Conservation (phyloP, 148 eudicot genomes). For the Rheum nobile region DNA sequence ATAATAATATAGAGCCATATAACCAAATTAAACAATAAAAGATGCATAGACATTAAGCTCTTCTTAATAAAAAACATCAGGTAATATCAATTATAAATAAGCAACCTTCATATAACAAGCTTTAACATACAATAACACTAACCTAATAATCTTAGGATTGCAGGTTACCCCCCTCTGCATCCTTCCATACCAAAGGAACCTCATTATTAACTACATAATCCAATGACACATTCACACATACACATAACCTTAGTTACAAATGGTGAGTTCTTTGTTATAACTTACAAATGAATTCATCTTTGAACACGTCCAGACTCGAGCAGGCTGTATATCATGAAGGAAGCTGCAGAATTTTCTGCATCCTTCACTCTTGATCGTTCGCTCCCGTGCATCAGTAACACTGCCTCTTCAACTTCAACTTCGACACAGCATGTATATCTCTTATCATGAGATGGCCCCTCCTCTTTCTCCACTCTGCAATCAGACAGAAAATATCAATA, state of each 20-base stretch:
- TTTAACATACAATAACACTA: not conserved
- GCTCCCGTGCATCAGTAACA: slow-evolving; percentile 27
- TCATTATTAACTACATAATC: not conserved
- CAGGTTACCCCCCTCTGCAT: not conserved
- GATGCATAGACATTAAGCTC: too few relatives aligned
- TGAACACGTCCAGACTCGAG: slow-evolving; percentile 17
- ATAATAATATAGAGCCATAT: too few relatives aligned
- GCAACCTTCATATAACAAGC: not conserved
- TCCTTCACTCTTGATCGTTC: slow-evolving; percentile 40
- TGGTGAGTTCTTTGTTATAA: not conserved
- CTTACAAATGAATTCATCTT: slow-evolving; percentile 2
- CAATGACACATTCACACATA: not conserved
- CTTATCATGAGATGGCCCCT: slow-evolving; percentile 52
- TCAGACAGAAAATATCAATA: not conserved
- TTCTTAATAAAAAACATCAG: not conserved
- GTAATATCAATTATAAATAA: not conserved
- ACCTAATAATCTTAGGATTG: not conserved
- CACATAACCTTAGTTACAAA: not conserved
- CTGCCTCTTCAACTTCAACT: slow-evolving; percentile 24
- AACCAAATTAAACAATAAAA: too few relatives aligned
- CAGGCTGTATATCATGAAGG: slow-evolving; percentile 41
- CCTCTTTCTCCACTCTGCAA: slow-evolving; percentile 42
- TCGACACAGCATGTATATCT: slow-evolving; percentile 48
- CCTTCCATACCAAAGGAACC: not conserved
- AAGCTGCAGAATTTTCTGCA: slow-evolving; percentile 80